Base-by-base conservation (phyloP, 805 yeast species). In the Yamadazyma sp. region DNA sequence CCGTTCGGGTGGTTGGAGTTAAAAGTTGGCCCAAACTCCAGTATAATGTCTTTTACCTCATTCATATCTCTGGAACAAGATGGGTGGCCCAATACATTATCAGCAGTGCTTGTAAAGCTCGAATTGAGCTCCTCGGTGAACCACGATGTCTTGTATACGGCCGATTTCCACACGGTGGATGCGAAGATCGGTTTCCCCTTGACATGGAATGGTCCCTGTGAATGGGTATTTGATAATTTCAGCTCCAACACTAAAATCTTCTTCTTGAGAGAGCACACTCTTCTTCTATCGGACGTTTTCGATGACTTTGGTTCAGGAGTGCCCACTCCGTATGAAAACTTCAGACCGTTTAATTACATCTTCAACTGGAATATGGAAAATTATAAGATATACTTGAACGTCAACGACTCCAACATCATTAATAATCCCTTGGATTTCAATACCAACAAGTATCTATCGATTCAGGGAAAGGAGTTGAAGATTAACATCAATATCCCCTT, bases 1-100 rank as follows among this genome's bases (percentile, higher is more conserved):
- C 84, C 95, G 1, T 93, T 84, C 64, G 98, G 96, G 0, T 93
- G 99, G 99, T 44, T 93, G 3, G 97, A 91, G 51, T 38, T 88
- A 13, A 82, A 80, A 42, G 60, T 81, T 28, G 70, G 69, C 3
- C 63, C 67, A 12, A 78, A 73, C 0, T 75, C 95, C 0, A 67
- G 68, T 0, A 50, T 82, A 1, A 52, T 67, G 3, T 56, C 67
- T 9, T 65, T 61, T 12, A 60, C 74, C 1, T 77, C 84, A 0
- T 69, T 77, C 44, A 60, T 78, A 6, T 77, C 93, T 1, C 62
- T 75, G 0, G 44, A 46, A 4, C 60, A 59, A 3, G 84, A 44
- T 1, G 74, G 96, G 0, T 82, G 74, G 69, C 65, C 67, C 13
- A 81, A 79, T 47, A 56, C 49, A 2, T 45, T 83, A 1, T 55